Conservation (phyloP, 495 filamentous ascomycete species). For the Podospora fimiseda region DNA sequence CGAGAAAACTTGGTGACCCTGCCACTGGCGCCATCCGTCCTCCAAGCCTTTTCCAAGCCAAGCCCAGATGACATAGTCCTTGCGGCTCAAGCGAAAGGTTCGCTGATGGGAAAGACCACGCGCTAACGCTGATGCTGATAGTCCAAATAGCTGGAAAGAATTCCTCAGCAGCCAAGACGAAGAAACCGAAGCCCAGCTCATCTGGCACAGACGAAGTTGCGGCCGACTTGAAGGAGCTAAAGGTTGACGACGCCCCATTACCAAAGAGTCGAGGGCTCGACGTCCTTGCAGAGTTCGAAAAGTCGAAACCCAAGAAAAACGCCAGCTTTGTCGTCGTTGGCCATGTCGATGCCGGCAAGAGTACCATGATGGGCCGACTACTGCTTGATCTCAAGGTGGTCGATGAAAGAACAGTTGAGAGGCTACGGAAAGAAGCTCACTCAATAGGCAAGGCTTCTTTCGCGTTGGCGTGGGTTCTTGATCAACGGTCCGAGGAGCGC, state of each 20-base stretch:
- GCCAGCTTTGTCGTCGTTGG: slow-evolving; percentile 97
- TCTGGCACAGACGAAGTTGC: slow-evolving; percentile 27
- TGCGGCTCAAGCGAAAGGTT: slow-evolving; percentile 88
- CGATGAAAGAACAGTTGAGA: slow-evolving; percentile 79
- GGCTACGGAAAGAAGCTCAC: slow-evolving; percentile 79
- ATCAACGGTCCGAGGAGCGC: slow-evolving; percentile 83
- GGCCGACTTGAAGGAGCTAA: slow-evolving; percentile 51
- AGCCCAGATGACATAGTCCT: slow-evolving; percentile 91
- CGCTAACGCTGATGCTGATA: slow-evolving; percentile 38
- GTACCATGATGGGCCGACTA: slow-evolving; percentile 93
- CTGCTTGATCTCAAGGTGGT: slow-evolving; percentile 83
- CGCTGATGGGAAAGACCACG: slow-evolving; percentile 40
- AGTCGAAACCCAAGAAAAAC: slow-evolving; percentile 65
- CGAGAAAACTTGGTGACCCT: slow-evolving; percentile 38
- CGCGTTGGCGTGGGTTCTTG: slow-evolving; percentile 91
- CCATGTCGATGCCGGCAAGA: slow-evolving; percentile 96
- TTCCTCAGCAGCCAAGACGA: slow-evolving; percentile 23
- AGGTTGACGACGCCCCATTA: slow-evolving; percentile 61
- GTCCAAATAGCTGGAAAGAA: slow-evolving; percentile 42
- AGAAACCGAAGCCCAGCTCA: slow-evolving; percentile 26
- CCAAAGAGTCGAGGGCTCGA: slow-evolving; percentile 82
- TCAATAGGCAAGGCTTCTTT: slow-evolving; percentile 93
- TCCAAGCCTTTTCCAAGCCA: slow-evolving; percentile 72
- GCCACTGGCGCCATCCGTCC: slow-evolving; percentile 29
- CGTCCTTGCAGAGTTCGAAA: slow-evolving; percentile 75